Conservation (phyloP, 352 stramenopile species). For the Thraustotheca clavata region DNA sequence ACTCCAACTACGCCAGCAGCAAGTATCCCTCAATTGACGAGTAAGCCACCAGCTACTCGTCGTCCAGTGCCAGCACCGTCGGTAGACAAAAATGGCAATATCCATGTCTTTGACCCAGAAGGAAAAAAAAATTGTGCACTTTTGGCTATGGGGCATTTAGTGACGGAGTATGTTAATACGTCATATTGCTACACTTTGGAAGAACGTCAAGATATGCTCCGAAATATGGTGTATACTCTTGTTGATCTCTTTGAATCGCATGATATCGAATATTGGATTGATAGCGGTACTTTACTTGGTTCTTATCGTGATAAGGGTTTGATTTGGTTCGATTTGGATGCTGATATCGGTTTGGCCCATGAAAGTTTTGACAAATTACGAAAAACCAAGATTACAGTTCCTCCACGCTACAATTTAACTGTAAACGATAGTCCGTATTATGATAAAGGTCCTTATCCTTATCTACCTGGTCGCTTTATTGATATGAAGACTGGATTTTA, state of each 20-base stretch:
- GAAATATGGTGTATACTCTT: slow-evolving; percentile 23
- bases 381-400: background rate
- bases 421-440: background rate
- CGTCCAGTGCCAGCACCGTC: no score
- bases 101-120: background rate
- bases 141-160: background rate
- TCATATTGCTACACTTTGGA: background rate
- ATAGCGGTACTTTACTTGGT: slow-evolving; percentile 68
- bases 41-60: background rate
- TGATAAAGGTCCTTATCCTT: background rate
- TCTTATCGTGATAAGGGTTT: slow-evolving; percentile 48
- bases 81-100: background rate
- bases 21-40: no score
- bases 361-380: slow-evolving; percentile 19
- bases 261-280: slow-evolving; percentile 72
- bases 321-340: slow-evolving; percentile 76
- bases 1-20: background rate
- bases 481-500: slow-evolving; percentile 46
- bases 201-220: slow-evolving; percentile 22
- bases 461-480: slow-evolving; percentile 33
- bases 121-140: background rate
- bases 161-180: background rate
- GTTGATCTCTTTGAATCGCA: slow-evolving; percentile 26
- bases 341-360: slow-evolving; percentile 56
- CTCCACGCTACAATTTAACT: background rate